Conservation (phyloP, 2,329 filamentous ascomycete species). For the Neoarthrinium moseri region DNA sequence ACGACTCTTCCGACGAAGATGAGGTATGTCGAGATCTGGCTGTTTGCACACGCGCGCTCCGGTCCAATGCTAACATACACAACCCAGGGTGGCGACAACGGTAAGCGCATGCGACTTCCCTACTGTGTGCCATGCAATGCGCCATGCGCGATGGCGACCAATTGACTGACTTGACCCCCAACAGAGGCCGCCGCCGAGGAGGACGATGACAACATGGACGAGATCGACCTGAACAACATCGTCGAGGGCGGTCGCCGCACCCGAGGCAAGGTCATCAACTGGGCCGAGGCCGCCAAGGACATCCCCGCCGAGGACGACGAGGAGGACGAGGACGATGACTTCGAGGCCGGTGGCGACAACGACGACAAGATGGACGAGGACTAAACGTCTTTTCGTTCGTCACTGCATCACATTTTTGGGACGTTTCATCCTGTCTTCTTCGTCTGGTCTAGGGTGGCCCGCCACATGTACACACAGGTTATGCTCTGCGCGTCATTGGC, state of each 20-base stretch:
- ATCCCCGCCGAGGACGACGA: conserved; percentile 73
- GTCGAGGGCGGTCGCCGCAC: conserved; percentile 77
- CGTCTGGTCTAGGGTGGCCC: background rate
- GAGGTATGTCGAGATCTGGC: conserved; percentile 48
- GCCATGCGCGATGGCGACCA: background rate
- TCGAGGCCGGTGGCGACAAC: conserved; percentile 54
- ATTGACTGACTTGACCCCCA: conserved; percentile 25
- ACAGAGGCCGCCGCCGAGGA: conserved; percentile 59
- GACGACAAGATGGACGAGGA: conserved; percentile 70
- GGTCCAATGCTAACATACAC: conserved; percentile 5
- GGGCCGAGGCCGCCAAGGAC: conserved; percentile 83
- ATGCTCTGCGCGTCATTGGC: too few relatives aligned
- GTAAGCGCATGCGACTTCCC: conserved; percentile 7
- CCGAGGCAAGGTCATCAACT: conserved; percentile 90
- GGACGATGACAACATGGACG: conserved; percentile 81
- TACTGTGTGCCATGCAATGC: background rate
- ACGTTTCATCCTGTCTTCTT: background rate
- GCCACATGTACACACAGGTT: background rate
- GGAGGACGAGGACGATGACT: conserved; percentile 72
- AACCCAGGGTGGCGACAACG: conserved; percentile 2
- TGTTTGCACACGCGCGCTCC: background rate
- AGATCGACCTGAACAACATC: conserved; percentile 90
- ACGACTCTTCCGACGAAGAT: conserved; percentile 57
- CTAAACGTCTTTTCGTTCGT: conserved; percentile 1
- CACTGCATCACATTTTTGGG: background rate